Evolutionary conservation across 768 basidiomycete species (phyloP), one percentile per base, ranked within the genome.

Genomic region (Daedaleopsis nitida): DNA sequence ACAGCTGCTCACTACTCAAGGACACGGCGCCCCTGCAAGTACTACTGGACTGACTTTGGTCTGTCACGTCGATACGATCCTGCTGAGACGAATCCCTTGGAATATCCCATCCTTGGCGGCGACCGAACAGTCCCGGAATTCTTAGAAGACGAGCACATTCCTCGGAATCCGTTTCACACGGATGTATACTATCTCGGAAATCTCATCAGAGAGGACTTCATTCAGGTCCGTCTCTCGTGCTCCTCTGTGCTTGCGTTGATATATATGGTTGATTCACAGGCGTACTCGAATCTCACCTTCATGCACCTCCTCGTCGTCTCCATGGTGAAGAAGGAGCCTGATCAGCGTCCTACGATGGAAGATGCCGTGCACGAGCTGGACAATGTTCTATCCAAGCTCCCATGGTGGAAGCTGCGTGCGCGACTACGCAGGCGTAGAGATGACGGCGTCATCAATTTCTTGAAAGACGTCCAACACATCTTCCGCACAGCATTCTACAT

Each of bases 1-100:
- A 10, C 12, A 6, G 65, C 63, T 0, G 55, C 56, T 35, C 52
- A 57, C 42, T 57, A 50, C 24, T 62, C 57, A 1, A 59, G 72
- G 0, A 75, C 72, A 1, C 42, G 62, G 21, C 62, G 66, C 1
- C 73, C 74, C 1, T 34, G 65, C 3, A 62, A 57, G 47, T 75
- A 75, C 56, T 69, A 66, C 48, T 59, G 66, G 42, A 68, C 68
- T 39, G 74, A 74, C 65, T 68, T 70, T 42, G 69, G 62, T 11
- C 6, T 63, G 3, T 58, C 66, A 23, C 66, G 66, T 0, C 64
- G 59, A 1, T 78, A 75, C 53, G 61, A 56, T 1, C 73, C 74
- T 0, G 53, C 66, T 0, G 63, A 73, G 6, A 52, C 65, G 0
- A 39, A 63, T 0, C 74, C 76, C 0, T 61, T 58, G 0, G 76